These are phyloP conservation scores for Acer yangbiense DNA, from an alignment of 345 rosid species.

Conservation along the genomic window DNA sequence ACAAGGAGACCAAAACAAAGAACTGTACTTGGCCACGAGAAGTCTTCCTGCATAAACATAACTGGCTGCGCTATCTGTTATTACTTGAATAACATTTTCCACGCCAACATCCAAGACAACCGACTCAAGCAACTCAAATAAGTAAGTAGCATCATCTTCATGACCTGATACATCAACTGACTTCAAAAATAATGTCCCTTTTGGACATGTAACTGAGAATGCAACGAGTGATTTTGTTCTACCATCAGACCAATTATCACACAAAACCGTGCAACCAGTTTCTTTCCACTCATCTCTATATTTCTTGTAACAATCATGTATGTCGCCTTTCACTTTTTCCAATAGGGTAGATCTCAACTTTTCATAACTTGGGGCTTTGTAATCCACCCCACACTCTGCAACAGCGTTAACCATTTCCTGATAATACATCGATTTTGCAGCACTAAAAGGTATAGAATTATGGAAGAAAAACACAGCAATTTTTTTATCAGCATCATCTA, in stretches of 20 bases:
- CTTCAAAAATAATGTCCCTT: constrained; percentile 49
- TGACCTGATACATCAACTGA: constrained; percentile 47
- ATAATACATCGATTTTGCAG: constrained; percentile 43
- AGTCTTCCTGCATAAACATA: constrained; percentile 49
- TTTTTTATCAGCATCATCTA: constrained; percentile 45
- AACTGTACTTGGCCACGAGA: constrained; percentile 41
- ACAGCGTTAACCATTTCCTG: constrained; percentile 51
- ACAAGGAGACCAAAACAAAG: constrained; percentile 56
- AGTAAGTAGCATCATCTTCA: constrained; percentile 40
- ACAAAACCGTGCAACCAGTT: constrained; percentile 51
- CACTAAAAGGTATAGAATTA: constrained; percentile 48
- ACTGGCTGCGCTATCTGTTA: constrained; percentile 43
- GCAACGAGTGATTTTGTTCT: constrained; percentile 34
- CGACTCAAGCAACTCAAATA: constrained; percentile 46
- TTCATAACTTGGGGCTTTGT: constrained; percentile 43
- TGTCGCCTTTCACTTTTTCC: constrained; percentile 41
- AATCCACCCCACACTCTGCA: constrained; percentile 44
- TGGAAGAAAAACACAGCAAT: constrained; percentile 48
- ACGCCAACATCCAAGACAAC: constrained; percentile 52
- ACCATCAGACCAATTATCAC: constrained; percentile 46
- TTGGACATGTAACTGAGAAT: constrained; percentile 47
- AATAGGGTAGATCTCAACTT: constrained; percentile 37
- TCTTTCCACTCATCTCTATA: constrained; percentile 50
- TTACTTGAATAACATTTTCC: constrained; percentile 49
- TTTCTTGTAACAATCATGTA: constrained; percentile 32